Evolutionary conservation across 257 asterid species (phyloP), one percentile per base, ranked within the genome.

Genomic region (Solanum medicagineum): DNA sequence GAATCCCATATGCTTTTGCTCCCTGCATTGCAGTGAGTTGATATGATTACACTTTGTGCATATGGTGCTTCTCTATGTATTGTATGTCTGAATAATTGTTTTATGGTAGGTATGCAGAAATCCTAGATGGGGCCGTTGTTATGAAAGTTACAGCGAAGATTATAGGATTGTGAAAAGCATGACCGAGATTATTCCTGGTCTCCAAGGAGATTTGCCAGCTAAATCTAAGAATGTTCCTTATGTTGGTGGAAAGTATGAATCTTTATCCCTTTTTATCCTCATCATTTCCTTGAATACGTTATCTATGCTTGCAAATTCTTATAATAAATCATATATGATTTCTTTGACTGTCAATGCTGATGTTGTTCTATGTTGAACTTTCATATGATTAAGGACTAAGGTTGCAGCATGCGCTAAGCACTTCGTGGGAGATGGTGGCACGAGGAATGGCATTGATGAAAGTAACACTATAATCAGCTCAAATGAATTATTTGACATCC

Each of bases 351-450:
- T 57, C 66, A 57, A 42, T 14, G 59, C 71, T 81, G 74, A 59
- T 81, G 57, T 36, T 59, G 44, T 17, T 74, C 17, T 22, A n/a
- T 42, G 42, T 44, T 56, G 40, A 7, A 36, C 36, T 56, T 55
- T 68, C n/a, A 3, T n/a, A 42, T 85, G 87, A 8, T 63, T 7
- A 54, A 93, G 97, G 85, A 90, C 92, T 22, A 93, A 91, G 87
- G 94, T 93, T 22, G 96, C 90, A 6, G 95, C 88, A 16, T 93
- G 97, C 47, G 94, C 96, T 1, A 93, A 93, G 91, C 95, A 93
- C 85, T 93, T 92, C 44, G 97, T 93, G 45, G 97, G 94, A 81
- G 97, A 93, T 66, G 97, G 97, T 40, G 97, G 97, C 62, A 93
- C 97, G 4, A 40, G 19, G 3, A 74, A 85, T 15, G 97, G 97